Base-by-base conservation (phyloP, 352 stramenopile species). In the Thalassiosira pacifica region DNA sequence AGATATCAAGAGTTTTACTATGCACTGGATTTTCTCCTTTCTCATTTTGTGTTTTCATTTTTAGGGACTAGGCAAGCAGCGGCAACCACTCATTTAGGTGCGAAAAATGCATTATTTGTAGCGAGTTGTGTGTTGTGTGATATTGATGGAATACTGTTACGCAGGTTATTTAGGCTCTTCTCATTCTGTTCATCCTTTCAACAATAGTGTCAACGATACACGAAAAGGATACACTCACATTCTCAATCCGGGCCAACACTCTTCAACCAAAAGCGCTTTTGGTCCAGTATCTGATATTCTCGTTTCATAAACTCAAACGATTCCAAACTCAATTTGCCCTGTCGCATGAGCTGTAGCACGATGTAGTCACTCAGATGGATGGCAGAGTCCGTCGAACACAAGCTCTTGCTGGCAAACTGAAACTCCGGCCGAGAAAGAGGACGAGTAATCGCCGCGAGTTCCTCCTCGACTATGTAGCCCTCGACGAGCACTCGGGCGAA, bases 321-420 rank as follows among this genome's bases (percentile, higher is more conserved):
- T 26, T 89, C 71, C 0, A 87, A 57, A 31, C 76, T 87, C 16
- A 88, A 59, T 60, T 90, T 92, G 11, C 90, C 90, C 52, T 92
- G 90, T 24, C 90, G 75, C 16, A 93, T 77, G 18, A 93, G 27
- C 73, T 93, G 90, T 9, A 93, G 53, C 2, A 93, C 88, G 19
- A 93, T 88, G 52, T 88, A 93, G 71, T 93, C 90, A 59, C 72
- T 85, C 0, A 93, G 52, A 82, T 92, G 76, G 45, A 93, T 82
- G 18, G 63, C 68, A 70, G 76, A 63, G 37, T 87, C 76, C 31
- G 10, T 60, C 19, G 52, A 69, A 42, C 71, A 88, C 53, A 93
- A 88, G 70, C 80, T 87, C 60, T 71, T 76, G 45, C 53, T 87
- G 27, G 87, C 90, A 76, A 92, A 82, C 37, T 88, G 63, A 76